Percentiles rank a stretch among this genome's conserved stretches.
These are phyloP conservation scores for Calonectria honghensis DNA, from an alignment of 2,329 filamentous ascomycete genomes.

Conservation along the genomic window DNA sequence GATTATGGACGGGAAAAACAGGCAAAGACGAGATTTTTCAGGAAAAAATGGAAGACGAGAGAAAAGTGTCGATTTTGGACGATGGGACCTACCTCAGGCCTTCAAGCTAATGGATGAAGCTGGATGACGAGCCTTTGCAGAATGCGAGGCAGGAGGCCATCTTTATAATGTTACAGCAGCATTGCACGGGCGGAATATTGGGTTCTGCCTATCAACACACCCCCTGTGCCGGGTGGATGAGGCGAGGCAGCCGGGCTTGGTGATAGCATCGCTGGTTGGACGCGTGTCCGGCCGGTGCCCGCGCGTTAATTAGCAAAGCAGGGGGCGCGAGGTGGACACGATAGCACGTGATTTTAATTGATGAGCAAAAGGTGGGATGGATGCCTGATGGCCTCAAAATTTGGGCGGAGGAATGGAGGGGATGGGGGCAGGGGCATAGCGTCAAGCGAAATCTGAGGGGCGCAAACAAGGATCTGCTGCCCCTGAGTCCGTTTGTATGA, in stretches of 20 bases:
- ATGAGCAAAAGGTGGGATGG: not conserved
- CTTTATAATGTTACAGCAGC: slow-evolving; percentile 53
- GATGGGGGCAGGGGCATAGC: slow-evolving; percentile 21
- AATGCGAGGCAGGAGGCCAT: slow-evolving; percentile 43
- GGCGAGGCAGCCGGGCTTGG: slow-evolving; percentile 50
- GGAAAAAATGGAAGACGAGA: slow-evolving; percentile 42
- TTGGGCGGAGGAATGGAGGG: not conserved
- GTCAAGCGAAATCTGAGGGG: slow-evolving; percentile 31
- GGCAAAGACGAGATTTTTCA: slow-evolving; percentile 26
- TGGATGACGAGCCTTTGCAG: slow-evolving; percentile 39
- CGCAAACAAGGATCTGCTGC: slow-evolving; percentile 29
- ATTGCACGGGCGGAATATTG: slow-evolving; percentile 50
- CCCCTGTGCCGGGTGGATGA: slow-evolving; percentile 44
- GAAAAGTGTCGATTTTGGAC: slow-evolving; percentile 41
- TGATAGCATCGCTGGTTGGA: slow-evolving; percentile 49
- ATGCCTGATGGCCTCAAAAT: slow-evolving; percentile 26
- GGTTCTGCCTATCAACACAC: slow-evolving; percentile 51
- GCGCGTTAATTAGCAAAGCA: slow-evolving; percentile 41
- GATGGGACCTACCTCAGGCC: slow-evolving; percentile 59
- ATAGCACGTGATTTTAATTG: slow-evolving; percentile 46
- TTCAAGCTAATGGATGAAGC: slow-evolving; percentile 45
- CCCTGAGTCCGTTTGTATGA: slow-evolving; percentile 18
- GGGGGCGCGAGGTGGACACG: slow-evolving; percentile 39
- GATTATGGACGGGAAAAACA: slow-evolving; percentile 36
- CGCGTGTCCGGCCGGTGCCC: slow-evolving; percentile 38